These are phyloP conservation scores for Metschnikowia drakensbergensis DNA, from an alignment of 805 yeast genomes.

Conservation along the genomic window DNA sequence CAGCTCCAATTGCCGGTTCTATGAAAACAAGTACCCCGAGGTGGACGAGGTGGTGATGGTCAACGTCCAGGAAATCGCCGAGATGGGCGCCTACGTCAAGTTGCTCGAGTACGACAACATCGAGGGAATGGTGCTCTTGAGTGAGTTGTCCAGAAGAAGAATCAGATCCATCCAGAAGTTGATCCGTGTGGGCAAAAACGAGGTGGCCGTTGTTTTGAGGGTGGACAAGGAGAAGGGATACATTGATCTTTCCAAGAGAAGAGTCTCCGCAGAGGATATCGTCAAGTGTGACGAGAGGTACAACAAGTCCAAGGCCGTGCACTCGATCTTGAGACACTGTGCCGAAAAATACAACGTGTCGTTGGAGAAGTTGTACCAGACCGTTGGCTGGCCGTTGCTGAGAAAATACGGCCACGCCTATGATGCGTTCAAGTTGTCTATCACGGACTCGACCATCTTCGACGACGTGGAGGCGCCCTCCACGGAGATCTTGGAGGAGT, in stretches of 20 bases:
- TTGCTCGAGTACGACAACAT: conserved; percentile 94
- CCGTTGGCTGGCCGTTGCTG: conserved; percentile 96
- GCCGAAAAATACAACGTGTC: conserved; percentile 93
- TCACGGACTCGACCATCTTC: conserved; percentile 85
- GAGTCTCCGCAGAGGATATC: conserved; percentile 97
- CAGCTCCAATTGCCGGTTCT: conserved; percentile 88
- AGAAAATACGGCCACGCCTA: conserved; percentile 94
- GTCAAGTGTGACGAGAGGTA: conserved; percentile 96
- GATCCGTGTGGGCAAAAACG: conserved; percentile 97
- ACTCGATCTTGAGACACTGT: conserved; percentile 96
- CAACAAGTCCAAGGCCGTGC: conserved; percentile 95
- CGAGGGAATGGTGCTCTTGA: conserved; percentile 96
- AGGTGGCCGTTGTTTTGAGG: conserved; percentile 95
- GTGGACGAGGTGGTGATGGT: conserved; percentile 99
- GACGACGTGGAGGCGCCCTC: conserved; percentile 73
- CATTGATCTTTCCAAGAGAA: conserved; percentile 94
- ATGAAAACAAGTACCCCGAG: conserved; percentile 97
- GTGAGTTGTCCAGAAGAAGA: conserved; percentile 97
- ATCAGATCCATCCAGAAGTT: conserved; percentile 95
- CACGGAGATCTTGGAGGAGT: conserved; percentile 72
- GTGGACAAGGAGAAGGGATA: conserved; percentile 99
- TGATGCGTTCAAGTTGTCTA: conserved; percentile 94
- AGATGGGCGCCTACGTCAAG: conserved; percentile 98
- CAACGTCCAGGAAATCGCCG: conserved; percentile 96
- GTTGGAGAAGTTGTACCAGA: conserved; percentile 78